Base-by-base conservation (phyloP, 192 early-diverging fungal species). In the Coemansia sp. region DNA sequence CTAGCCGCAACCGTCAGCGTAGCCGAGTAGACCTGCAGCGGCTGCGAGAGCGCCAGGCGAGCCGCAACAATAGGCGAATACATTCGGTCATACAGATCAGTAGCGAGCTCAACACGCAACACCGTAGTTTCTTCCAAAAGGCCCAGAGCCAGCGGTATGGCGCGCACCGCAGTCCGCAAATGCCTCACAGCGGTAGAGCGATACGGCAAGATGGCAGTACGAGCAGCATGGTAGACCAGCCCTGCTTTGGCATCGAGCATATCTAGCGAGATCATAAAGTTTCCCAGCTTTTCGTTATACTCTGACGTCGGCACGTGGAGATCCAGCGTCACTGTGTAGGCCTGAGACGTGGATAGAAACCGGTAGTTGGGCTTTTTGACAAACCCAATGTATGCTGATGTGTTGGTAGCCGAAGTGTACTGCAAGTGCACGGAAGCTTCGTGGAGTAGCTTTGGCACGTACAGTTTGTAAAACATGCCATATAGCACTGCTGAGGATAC, bases 191-290 rank as follows among this genome's bases (percentile, higher is more conserved):
- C 21, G 0, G 17, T 38, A 26, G 84, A 84, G 42, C 60, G 63
- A 58, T 82, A 81, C 11, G 66, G 72, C 50, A 81, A 33, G 5
- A 85, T 74, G 30, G 84, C 86, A n/a, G 90, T 82, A 3, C 90
- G 84, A 7, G 68, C 68, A 57, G 78, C 59, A 26, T 49, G 26
- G 21, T 78, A 68, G 8, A 84, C 68, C 0, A 70, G 71, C 40
- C 60, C 39, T 61, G 81, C 86, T 3, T 49, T 58, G 16, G 75
- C 53, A 32, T 73, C 69, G n/a, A 68, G 70, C 37, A 92, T 69
- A 28, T 87, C 84, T 43, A 91, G 30, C 16, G 66, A 52, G 19
- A 92, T 84, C 91, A 92, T 92, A 68, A 92, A 90, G 76, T 87
- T 89, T 62, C 85, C 88, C 35, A 88, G 64, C 17, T 77, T 59